A percentile compares a stretch with the other conserved stretches of the same genome.
phyloP scores from a whole-genome alignment of 768 basidiomycete genomes.

The Baorangia bicolor region DNA sequence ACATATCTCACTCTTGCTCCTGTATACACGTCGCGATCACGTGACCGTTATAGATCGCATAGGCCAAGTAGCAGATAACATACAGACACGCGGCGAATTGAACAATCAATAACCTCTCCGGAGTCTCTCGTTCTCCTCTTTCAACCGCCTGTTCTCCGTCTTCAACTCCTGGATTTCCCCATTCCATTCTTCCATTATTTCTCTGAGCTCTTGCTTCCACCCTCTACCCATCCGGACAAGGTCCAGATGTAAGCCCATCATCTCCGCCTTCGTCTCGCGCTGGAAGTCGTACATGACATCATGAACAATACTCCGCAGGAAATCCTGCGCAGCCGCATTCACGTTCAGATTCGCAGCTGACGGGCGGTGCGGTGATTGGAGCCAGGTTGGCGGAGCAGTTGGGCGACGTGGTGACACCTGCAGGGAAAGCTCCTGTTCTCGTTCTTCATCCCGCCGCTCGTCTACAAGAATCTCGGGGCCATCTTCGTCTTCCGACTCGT shows the following conservation, averaged over 20 bases:
- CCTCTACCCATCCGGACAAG: constrained; percentile 66
- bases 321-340: constrained; percentile 46
- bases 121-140: constrained; percentile 66
- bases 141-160: constrained; percentile 51
- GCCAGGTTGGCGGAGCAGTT: constrained; percentile 36
- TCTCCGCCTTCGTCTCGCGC: constrained; percentile 65
- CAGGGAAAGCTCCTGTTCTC: constrained; percentile 42
- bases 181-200: constrained; percentile 59
- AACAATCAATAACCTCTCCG: constrained; percentile 38
- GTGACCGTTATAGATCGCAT: neutral
- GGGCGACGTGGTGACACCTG: constrained; percentile 59
- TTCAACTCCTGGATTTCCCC: constrained; percentile 50
- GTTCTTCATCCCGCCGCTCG: constrained; percentile 21
- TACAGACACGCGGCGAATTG: neutral
- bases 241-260: constrained; percentile 74
- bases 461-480: neutral
- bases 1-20: neutral
- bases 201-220: constrained; percentile 65
- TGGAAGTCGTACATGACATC: constrained; percentile 76
- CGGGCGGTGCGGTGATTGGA: constrained; percentile 39
- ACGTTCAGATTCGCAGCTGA: constrained; percentile 23
- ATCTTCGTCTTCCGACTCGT: constrained; percentile 9
- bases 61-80: neutral
- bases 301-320: constrained; percentile 61
- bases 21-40: constrained; percentile 3